Percentiles rank a stretch among this genome's conserved stretches.
These are phyloP conservation scores for Rhododendron williamsianum DNA, from an alignment of 148 eudicot genomes.

Conservation along the genomic window DNA sequence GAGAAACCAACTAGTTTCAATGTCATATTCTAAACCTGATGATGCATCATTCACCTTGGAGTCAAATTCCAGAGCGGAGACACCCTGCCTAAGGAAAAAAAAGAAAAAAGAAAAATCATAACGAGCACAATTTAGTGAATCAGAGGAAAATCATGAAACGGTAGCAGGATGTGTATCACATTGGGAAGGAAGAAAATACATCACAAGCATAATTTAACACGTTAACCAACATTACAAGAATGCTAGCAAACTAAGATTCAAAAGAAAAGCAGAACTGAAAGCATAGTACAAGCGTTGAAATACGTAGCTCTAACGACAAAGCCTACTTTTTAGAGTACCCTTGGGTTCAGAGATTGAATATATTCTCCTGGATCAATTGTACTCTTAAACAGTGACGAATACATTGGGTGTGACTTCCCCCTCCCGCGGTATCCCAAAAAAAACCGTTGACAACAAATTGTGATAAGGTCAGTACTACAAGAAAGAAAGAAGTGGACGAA, in stretches of 20 bases:
- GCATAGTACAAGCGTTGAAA: neutral
- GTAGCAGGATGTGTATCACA: neutral
- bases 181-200: neutral
- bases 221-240: neutral
- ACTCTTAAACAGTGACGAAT: neutral
- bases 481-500: neutral
- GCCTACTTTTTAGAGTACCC: neutral
- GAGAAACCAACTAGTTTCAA: conserved; percentile 1
- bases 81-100: conserved; percentile 45
- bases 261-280: neutral
- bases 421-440: neutral
- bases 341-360: neutral
- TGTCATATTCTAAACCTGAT: neutral
- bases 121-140: neutral
- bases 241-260: neutral
- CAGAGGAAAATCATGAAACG: neutral
- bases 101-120: neutral
- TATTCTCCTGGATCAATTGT: neutral
- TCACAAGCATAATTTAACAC: neutral
- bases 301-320: neutral
- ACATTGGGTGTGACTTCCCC: neutral
- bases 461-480: neutral
- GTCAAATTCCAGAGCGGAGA: conserved; percentile 79
- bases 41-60: conserved; percentile 42
- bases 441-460: neutral